phyloP scores from a whole-genome alignment of 345 rosid species.

The Boechera divaricarpa region DNA sequence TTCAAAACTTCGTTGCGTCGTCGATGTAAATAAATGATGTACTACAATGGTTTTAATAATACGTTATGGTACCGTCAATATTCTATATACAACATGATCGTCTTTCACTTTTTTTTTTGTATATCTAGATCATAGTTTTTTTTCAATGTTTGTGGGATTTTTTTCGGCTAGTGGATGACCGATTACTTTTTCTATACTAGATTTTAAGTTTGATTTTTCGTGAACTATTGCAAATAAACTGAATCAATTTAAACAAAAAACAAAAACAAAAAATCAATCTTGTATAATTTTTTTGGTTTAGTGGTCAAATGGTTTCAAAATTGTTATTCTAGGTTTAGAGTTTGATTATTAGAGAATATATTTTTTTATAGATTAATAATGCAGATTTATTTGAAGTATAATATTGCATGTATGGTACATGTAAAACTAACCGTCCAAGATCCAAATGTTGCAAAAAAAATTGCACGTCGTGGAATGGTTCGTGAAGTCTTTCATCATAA shows the following conservation, averaged over 20 bases:
- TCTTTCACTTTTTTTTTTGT: neutral
- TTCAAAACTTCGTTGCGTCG: conserved; percentile 41
- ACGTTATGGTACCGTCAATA: neutral
- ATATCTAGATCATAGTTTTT: too few species aligned
- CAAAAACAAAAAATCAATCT: too few species aligned
- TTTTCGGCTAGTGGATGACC: neutral
- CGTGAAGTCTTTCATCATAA: too few species aligned
- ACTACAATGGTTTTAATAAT: neutral
- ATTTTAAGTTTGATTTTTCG: neutral
- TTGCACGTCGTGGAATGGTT: too few species aligned
- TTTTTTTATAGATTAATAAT: too few species aligned
- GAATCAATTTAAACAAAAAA: neutral
- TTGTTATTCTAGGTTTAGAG: too few species aligned
- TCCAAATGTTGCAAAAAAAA: too few species aligned
- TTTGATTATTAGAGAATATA: too few species aligned
- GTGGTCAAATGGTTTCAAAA: too few species aligned
- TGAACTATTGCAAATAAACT: neutral
- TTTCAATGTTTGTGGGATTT: neutral
- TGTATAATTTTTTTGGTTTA: neutral
- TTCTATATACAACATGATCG: neutral
- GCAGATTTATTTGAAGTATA: too few species aligned
- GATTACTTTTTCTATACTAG: neutral
- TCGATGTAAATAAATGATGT: conserved; percentile 24
- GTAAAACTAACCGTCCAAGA: too few species aligned
- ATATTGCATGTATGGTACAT: too few species aligned